Evolutionary conservation across 2,329 filamentous ascomycete genomes (phyloP).

Genomic region (Colletotrichum spaethianum): DNA sequence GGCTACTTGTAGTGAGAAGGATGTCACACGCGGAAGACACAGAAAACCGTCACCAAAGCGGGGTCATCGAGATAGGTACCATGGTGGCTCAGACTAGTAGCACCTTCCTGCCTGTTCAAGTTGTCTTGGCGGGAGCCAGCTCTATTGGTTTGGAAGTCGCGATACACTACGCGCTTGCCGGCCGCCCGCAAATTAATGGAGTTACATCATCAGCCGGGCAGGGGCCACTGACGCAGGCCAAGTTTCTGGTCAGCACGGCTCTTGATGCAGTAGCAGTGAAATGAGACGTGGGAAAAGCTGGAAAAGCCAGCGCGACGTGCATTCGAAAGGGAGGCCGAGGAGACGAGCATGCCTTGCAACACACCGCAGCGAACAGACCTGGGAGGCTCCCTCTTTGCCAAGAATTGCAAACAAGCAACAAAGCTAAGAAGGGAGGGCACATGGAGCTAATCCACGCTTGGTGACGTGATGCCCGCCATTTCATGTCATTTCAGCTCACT

Average conservation of each 20-base stretch:
- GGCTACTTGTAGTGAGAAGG: slow-evolving; percentile 34
- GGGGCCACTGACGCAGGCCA: slow-evolving; percentile 40
- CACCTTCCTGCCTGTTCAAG: slow-evolving; percentile 6
- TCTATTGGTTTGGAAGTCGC: slow-evolving; percentile 16
- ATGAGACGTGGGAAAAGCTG: slow-evolving; percentile 9
- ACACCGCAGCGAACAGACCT: neutral
- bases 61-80: slow-evolving; percentile 22
- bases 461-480: slow-evolving; percentile 37
- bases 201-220: slow-evolving; percentile 38
- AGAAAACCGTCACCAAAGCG: slow-evolving; percentile 32
- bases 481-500: slow-evolving; percentile 21
- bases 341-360: neutral
- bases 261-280: neutral
- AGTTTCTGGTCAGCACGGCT: slow-evolving; percentile 27
- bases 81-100: slow-evolving; percentile 34
- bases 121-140: slow-evolving; percentile 31
- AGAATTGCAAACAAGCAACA: slow-evolving; percentile 31
- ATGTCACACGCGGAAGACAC: slow-evolving; percentile 20
- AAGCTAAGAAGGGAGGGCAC: slow-evolving; percentile 22
- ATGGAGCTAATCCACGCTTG: slow-evolving; percentile 32
- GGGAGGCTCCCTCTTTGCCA: slow-evolving; percentile 19
- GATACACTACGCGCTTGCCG: slow-evolving; percentile 20
- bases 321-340: neutral
- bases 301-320: slow-evolving; percentile 3
- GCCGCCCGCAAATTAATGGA: slow-evolving; percentile 17